Evolutionary conservation across 805 yeast genomes (phyloP).

Genomic region (Starmerella bombicola): DNA sequence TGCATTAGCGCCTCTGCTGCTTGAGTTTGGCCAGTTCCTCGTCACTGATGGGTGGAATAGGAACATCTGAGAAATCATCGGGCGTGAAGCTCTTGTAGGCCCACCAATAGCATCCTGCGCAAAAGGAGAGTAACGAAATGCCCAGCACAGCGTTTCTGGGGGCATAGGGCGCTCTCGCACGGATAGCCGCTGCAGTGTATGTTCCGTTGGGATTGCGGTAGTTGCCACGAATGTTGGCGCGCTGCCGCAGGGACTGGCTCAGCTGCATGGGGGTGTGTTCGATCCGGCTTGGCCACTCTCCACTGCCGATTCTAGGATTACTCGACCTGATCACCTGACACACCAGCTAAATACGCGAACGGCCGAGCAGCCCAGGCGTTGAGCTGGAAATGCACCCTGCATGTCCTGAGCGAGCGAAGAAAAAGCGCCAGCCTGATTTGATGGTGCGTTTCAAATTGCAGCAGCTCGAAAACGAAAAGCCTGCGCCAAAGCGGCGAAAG

Average conservation of each 20-base stretch:
- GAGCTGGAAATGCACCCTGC: constrained; percentile 12
- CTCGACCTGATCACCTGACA: background rate
- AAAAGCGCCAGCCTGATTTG: constrained; percentile 9
- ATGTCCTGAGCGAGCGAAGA: constrained; percentile 11
- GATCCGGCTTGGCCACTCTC: background rate
- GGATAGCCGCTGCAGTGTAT: constrained; percentile 86
- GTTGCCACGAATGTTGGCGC: constrained; percentile 13
- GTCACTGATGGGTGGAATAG: constrained; percentile 83
- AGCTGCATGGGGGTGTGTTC: constrained; percentile 10
- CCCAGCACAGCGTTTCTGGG: constrained; percentile 60
- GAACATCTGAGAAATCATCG: constrained; percentile 85
- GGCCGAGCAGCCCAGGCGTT: too few species aligned
- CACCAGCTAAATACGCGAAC: background rate
- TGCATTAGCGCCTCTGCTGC: constrained; percentile 38
- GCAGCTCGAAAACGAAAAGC: background rate
- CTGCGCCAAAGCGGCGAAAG: too few species aligned
- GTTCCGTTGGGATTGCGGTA: constrained; percentile 60
- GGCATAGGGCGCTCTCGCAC: constrained; percentile 83
- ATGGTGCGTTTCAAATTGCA: constrained; percentile 13
- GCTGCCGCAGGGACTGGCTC: constrained; percentile 3
- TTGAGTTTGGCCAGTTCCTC: constrained; percentile 60
- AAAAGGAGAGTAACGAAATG: constrained; percentile 45
- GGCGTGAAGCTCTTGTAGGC: constrained; percentile 28
- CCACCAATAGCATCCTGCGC: constrained; percentile 46
- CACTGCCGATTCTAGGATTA: too few species aligned